Evolutionary conservation across 768 basidiomycete genomes (phyloP), one percentile per base, ranked within the genome.

Genomic region (Suillus subalutaceus): DNA sequence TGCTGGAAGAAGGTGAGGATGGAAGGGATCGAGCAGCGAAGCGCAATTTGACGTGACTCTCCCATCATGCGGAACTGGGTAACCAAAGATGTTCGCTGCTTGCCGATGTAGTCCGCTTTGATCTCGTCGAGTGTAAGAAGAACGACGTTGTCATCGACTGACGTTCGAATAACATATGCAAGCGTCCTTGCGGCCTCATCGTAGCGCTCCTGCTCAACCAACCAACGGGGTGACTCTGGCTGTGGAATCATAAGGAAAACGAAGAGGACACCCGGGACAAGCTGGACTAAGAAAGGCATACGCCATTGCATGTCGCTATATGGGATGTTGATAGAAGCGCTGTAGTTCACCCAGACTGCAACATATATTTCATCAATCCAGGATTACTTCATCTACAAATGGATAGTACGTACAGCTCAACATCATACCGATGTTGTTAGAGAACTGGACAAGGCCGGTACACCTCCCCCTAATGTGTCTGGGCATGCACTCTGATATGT

Each of bases 191-290:
- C 79, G 15, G 83, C 83, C 5, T 72, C 71, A 23, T 79, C 79
- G 48, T 79, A 75, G 52, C 75, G 71, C 32, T 76, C 80, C 57
- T 78, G 78, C 69, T 83, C 83, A 18, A 83, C 82, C n/a, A 85
- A 74, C 81, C 82, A 84, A 13, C 83, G 76, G 4, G 84, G 84
- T 2, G 83, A 84, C 69, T 85, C 84, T 9, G 83, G 81, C 64
- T 83, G 82, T 65, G 80, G 80, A 12, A 77, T 30, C 79, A 84
- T 83, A 2, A 72, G 69, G 40, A 79, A 50, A 16, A 80, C 69
- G 67, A 86, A 82, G 1, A 86, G 69, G 20, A 82, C 73, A 5
- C 84, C 83, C 10, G 83, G 85, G 50, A 86, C 71, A 68, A 85
- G 71, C 78, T 84, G 83, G 37, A 84, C 69, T 41, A 79, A 79